These are phyloP conservation scores for Carex myosuroides DNA, from an alignment of 176 grass and related monocot species.

Conservation along the genomic window DNA sequence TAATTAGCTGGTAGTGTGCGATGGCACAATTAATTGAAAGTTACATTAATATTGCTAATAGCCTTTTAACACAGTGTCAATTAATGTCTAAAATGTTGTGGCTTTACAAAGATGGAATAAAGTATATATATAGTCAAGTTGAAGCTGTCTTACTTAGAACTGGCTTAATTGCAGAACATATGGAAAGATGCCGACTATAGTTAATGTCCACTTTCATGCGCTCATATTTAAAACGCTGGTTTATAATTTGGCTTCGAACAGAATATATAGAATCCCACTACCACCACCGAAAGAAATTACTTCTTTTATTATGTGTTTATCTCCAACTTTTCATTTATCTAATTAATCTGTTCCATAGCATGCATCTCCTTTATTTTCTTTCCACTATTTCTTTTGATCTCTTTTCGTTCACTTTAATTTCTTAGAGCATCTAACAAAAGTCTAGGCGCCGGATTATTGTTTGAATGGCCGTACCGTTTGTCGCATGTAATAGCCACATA, in stretches of 20 bases:
- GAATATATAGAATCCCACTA: not conserved
- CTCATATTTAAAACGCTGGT: not conserved
- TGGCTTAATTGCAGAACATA: not conserved
- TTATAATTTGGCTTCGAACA: not conserved
- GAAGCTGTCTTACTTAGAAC: not conserved
- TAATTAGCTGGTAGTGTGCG: not conserved
- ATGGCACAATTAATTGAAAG: not conserved
- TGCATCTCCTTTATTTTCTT: not conserved
- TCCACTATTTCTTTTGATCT: too few relatives aligned
- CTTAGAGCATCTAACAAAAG: too few relatives aligned
- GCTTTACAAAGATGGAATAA: not conserved
- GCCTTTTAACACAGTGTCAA: not conserved
- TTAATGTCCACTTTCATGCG: not conserved
- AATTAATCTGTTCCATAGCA: not conserved
- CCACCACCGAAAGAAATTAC: not conserved
- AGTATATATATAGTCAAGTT: not conserved
- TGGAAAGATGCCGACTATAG: slow-evolving; percentile 11
- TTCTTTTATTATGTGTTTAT: not conserved
- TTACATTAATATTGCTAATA: not conserved
- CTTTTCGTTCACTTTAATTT: too few relatives aligned
- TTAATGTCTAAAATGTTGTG: not conserved
- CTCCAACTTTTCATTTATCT: not conserved
- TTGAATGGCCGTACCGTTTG: too few relatives aligned
- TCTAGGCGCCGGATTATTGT: too few relatives aligned
- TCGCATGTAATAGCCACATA: too few relatives aligned